These are phyloP conservation scores for Sechiopsis laciniata DNA, from an alignment of 306 rosid species.

Conservation along the genomic window DNA sequence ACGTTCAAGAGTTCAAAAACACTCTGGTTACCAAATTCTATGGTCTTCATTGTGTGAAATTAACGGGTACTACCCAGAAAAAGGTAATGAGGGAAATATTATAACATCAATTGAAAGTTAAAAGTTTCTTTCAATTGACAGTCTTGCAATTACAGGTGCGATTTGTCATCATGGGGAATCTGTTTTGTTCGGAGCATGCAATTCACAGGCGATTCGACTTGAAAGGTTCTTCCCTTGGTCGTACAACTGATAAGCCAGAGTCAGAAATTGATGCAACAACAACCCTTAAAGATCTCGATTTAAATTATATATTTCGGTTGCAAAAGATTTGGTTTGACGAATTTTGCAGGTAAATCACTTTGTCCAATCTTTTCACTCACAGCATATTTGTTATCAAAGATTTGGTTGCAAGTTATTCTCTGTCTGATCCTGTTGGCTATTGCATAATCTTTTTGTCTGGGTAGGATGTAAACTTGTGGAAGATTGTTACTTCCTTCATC, in stretches of 20 bases:
- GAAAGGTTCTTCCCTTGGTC: conserved; percentile 93
- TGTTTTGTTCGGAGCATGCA: conserved; percentile 61
- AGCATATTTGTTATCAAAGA: background rate
- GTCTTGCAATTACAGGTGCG: conserved; percentile 55
- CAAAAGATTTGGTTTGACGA: conserved; percentile 80
- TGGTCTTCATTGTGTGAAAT: conserved; percentile 82
- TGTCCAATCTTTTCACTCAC: background rate
- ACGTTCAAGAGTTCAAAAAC: conserved; percentile 73
- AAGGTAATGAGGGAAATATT: conserved; percentile 48
- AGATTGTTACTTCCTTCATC: background rate
- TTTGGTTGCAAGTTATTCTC: conserved; percentile 6
- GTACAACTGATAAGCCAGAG: conserved; percentile 68
- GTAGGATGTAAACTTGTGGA: background rate
- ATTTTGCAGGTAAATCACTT: conserved; percentile 56
- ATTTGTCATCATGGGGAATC: conserved; percentile 95
- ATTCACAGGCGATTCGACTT: conserved; percentile 84
- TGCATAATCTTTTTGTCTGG: background rate
- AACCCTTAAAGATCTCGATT: conserved; percentile 90
- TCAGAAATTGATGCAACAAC: conserved; percentile 72
- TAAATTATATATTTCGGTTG: conserved; percentile 72
- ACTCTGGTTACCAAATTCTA: conserved; percentile 82
- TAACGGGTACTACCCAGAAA: conserved; percentile 71
- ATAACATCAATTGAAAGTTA: background rate
- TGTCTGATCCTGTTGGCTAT: conserved; percentile 3
- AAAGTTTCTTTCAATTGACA: conserved; percentile 17